Conservation (phyloP, 768 basidiomycete species). For the Suillus paluster region DNA sequence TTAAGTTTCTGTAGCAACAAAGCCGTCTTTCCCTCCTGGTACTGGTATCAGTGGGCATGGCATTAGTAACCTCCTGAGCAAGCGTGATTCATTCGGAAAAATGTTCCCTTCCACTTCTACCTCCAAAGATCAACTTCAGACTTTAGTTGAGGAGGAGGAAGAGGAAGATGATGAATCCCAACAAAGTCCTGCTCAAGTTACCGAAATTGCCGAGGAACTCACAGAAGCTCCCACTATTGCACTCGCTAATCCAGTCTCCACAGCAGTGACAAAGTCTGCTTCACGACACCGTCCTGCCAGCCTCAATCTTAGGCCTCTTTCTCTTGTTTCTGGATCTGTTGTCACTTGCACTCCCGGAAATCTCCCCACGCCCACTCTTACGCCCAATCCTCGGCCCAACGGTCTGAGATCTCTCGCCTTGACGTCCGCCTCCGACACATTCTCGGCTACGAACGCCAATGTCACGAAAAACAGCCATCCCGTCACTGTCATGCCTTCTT, state of each 20-base stretch:
- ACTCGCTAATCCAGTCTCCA: slow-evolving; percentile 35
- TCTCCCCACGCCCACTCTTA: slow-evolving; percentile 58
- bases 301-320: slow-evolving; percentile 70
- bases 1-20: slow-evolving; percentile 57
- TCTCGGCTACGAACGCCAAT: slow-evolving; percentile 28
- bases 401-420: slow-evolving; percentile 61
- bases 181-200: slow-evolving; percentile 22
- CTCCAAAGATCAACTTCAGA: slow-evolving; percentile 77
- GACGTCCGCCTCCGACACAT: slow-evolving; percentile 33
- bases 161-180: slow-evolving; percentile 52
- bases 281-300: slow-evolving; percentile 67
- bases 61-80: slow-evolving; percentile 51
- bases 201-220: slow-evolving; percentile 18
- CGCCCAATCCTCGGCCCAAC: slow-evolving; percentile 49
- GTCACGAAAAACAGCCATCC: slow-evolving; percentile 11
- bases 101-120: slow-evolving; percentile 61
- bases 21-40: slow-evolving; percentile 60
- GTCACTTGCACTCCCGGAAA: slow-evolving; percentile 37
- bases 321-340: slow-evolving; percentile 62
- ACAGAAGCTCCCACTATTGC: slow-evolving; percentile 28
- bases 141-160: slow-evolving; percentile 85
- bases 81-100: slow-evolving; percentile 83
- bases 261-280: slow-evolving; percentile 41
- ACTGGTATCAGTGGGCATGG: slow-evolving; percentile 45
- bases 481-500: slow-evolving; percentile 14